Base-by-base conservation (phyloP, 169 alveolate species). In the Plasmodium fragile region DNA sequence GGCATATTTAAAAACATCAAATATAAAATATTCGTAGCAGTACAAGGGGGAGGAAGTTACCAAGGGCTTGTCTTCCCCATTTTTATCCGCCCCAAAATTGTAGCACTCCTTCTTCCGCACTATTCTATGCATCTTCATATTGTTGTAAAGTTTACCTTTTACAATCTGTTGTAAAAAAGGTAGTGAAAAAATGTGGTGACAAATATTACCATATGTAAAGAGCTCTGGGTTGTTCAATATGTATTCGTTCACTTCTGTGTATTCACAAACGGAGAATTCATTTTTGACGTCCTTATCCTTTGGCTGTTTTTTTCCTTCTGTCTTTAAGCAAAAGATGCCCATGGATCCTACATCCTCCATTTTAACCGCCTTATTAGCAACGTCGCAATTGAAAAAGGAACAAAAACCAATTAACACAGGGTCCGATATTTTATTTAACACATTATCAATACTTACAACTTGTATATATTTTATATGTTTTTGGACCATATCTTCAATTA, bases 131-230 rank as follows among this genome's bases (percentile, higher is more conserved):
- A 91, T 65, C 18, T 96, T 95, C 77, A 96, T 89, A 30, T 70
- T 49, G 41, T 92, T 59, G 84, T 84, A 95, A n/a, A 93, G 75
- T 49, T 87, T 83, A 59, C 87, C 83, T 18, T 81, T 92, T 39
- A 96, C 89, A 10, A 96, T 89, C 16, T 95, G 78, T 16, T 83
- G 72, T 71, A 96, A 55, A 22, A 96, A 96, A 16, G 77, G 55
- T 7, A 95, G 91, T 3, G 96, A 92, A 83, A 96, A 95, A 36
- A 95, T 59, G 77, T 96, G 97, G 82, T 96, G 97, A 52, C 97
- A 96, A 41, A 96, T 96, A 65, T 96, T 96, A 13, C 97, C 97
- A 89, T 89, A 89, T 78, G 18, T 53, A 89, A 89, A 89, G 49
- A 89, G 71, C 43, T 77, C 90, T 11, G 81, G 52, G 71, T 89